Evolutionary conservation across 1,284 basidiomycete genomes (phyloP).

Genomic region (Microbotryum silenes-acaulis): DNA sequence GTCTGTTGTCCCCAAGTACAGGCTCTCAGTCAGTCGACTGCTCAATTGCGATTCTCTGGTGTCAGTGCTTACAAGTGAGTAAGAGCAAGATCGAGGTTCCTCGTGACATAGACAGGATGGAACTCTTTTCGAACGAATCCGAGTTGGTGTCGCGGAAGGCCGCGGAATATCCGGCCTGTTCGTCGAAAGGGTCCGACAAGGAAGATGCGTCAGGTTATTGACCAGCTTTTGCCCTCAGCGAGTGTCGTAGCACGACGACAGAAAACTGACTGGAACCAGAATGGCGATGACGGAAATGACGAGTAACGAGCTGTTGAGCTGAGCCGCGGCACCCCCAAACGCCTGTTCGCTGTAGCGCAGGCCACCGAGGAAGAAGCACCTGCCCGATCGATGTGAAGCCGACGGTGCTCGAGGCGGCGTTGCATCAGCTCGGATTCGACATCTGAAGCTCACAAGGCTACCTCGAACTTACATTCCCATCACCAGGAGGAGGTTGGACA

Average conservation of each 20-base stretch:
- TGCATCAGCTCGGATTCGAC: not conserved
- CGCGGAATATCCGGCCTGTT: conserved; percentile 44
- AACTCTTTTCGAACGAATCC: conserved; percentile 41
- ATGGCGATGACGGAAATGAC: conserved; percentile 45
- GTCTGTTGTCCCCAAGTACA: conserved; percentile 50
- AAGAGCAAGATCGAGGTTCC: conserved; percentile 75
- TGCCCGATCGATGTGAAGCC: conserved; percentile 9
- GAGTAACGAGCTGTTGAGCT: conserved; percentile 47
- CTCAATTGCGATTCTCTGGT: no score
- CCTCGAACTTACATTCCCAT: conserved; percentile 41
- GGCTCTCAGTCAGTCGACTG: not conserved
- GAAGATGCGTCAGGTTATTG: conserved; percentile 33
- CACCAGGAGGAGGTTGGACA: conserved; percentile 55
- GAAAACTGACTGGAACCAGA: not conserved
- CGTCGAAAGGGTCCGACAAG: conserved; percentile 1
- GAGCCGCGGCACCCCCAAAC: conserved; percentile 41
- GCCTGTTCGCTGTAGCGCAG: conserved; percentile 59
- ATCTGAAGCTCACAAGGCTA: not conserved
- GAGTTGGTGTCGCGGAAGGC: conserved; percentile 40
- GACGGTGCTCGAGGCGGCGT: not conserved
- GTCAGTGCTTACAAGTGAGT: conserved; percentile 43
- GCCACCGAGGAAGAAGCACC: conserved; percentile 56
- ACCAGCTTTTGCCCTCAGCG: conserved; percentile 17
- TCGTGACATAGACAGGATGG: conserved; percentile 65
- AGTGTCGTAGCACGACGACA: conserved; percentile 30